Conservation (phyloP, 495 filamentous ascomycete species). For the Baudoinia panamericana region DNA sequence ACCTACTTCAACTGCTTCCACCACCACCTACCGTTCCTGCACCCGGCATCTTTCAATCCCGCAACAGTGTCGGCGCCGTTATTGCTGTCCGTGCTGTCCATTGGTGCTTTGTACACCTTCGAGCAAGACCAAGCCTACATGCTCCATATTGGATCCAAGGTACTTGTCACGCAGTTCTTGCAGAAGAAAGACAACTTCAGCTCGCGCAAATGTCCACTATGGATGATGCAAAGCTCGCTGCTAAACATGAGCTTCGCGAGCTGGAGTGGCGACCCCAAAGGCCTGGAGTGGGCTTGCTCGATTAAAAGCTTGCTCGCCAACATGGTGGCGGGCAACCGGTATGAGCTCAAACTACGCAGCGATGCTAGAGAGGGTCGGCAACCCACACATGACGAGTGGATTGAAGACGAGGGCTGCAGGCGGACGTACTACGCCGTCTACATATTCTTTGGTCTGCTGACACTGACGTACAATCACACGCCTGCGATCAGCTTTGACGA, state of each 20-base stretch:
- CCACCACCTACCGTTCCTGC: constrained; percentile 91
- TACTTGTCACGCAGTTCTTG: constrained; percentile 89
- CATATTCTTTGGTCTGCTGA: constrained; percentile 95
- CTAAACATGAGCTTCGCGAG: constrained; percentile 99
- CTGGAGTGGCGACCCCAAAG: constrained; percentile 97
- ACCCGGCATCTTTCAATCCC: constrained; percentile 81
- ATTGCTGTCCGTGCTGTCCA: constrained; percentile 82
- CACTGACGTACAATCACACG: constrained; percentile 93
- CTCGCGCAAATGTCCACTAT: constrained; percentile 93
- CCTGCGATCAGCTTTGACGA: constrained; percentile 96
- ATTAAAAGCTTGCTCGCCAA: constrained; percentile 96
- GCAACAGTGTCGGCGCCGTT: constrained; percentile 64
- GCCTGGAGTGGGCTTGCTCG: constrained; percentile 94
- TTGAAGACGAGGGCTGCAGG: constrained; percentile 90
- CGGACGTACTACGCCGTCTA: constrained; percentile 99
- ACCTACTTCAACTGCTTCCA: constrained; percentile 97
- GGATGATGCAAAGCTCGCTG: constrained; percentile 92
- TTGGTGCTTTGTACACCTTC: constrained; percentile 92
- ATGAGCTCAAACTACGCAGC: constrained; percentile 82
- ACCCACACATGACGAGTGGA: constrained; percentile 80
- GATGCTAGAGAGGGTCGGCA: constrained; percentile 70
- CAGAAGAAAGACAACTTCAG: constrained; percentile 98
- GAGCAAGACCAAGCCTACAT: constrained; percentile 91
- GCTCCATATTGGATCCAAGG: constrained; percentile 95
- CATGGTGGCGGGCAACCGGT: constrained; percentile 96